phyloP scores from a whole-genome alignment of 495 filamentous ascomycete genomes.

The Aspergillus olivimuriae region DNA sequence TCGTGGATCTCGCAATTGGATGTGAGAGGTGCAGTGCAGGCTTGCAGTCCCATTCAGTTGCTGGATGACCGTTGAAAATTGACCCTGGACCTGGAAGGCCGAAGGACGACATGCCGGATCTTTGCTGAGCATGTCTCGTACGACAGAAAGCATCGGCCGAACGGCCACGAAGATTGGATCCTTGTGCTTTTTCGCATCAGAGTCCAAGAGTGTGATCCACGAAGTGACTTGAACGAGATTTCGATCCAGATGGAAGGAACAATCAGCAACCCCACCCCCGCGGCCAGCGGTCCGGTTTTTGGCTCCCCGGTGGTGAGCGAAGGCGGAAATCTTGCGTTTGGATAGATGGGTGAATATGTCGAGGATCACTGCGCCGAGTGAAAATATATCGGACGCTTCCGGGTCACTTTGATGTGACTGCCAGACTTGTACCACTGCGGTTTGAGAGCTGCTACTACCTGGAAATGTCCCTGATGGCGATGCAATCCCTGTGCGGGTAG shows the following conservation, averaged over 20 bases:
- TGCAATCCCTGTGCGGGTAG: conserved; percentile 14
- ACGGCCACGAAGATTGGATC: conserved; percentile 41
- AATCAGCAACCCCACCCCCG: conserved; percentile 64
- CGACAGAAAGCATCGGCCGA: conserved; percentile 33
- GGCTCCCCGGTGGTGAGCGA: conserved; percentile 63
- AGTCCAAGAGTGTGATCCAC: conserved; percentile 68
- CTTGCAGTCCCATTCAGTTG: conserved; percentile 12
- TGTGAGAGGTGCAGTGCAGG: conserved; percentile 17
- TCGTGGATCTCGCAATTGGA: not conserved
- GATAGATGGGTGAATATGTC: conserved; percentile 79
- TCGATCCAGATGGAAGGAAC: conserved; percentile 66
- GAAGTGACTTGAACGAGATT: conserved; percentile 69
- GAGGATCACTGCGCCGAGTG: conserved; percentile 36
- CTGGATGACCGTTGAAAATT: conserved; percentile 13
- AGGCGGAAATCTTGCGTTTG: conserved; percentile 64
- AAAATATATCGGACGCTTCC: conserved; percentile 36
- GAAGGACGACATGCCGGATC: conserved; percentile 32
- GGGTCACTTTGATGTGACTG: conserved; percentile 31
- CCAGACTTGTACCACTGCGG: conserved; percentile 38
- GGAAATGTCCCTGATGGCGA: conserved; percentile 12
- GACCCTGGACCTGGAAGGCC: conserved; percentile 27
- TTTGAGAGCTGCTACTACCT: conserved; percentile 7
- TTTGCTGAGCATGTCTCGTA: conserved; percentile 39
- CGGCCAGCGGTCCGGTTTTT: conserved; percentile 63
- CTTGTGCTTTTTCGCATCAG: conserved; percentile 57